Conservation (phyloP, 2,329 filamentous ascomycete genomes). For the Ophiostoma ulmi region DNA sequence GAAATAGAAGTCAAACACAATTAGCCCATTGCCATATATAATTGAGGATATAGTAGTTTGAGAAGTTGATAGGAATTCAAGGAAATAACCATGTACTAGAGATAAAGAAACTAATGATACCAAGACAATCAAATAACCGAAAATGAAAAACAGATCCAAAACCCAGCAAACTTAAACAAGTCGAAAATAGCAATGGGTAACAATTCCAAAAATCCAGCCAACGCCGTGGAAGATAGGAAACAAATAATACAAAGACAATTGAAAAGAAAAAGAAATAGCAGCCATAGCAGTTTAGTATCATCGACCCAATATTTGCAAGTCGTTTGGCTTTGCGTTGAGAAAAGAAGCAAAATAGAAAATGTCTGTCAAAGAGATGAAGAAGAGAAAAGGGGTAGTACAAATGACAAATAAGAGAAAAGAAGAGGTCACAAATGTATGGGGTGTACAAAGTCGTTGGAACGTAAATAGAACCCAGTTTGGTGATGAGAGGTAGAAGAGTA, state of each 20-base stretch:
- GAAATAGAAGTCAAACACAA: background rate
- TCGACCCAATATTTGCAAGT: background rate
- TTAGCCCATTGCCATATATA: background rate
- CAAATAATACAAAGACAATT: background rate
- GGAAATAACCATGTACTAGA: background rate
- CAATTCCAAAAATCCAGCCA: background rate
- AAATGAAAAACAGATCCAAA: background rate
- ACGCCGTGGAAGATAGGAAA: constrained; percentile 11
- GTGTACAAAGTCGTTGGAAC: background rate
- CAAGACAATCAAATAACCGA: background rate
- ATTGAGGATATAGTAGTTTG: background rate
- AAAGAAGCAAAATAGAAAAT: background rate
- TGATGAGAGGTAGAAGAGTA: constrained; percentile 10
- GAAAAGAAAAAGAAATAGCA: background rate
- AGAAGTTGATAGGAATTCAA: background rate
- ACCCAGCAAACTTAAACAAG: background rate
- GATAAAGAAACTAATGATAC: background rate
- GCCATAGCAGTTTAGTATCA: constrained; percentile 4
- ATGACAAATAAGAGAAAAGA: constrained; percentile 5
- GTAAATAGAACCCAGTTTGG: background rate
- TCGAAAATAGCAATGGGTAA: background rate
- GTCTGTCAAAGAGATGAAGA: background rate
- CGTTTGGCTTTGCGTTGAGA: constrained; percentile 12
- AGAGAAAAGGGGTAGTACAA: background rate
- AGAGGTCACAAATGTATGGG: background rate